Base-by-base conservation (phyloP, 2,329 filamentous ascomycete species). In the Coniochaeta ligniaria region DNA sequence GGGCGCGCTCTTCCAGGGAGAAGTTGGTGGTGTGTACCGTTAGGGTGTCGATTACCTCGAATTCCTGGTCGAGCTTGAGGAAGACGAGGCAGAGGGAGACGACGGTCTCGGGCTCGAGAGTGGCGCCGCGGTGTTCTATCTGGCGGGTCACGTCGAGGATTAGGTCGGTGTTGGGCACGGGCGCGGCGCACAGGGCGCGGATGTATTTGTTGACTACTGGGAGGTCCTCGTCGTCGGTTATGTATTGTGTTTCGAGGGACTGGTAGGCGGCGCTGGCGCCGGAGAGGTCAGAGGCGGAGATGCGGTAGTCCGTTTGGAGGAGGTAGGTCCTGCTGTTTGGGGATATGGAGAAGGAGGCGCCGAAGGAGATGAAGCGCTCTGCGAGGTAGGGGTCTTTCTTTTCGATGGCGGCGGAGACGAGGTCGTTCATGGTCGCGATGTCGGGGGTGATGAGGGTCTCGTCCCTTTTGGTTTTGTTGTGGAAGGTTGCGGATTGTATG, bases 31-130 rank as follows among this genome's bases (percentile, higher is more conserved):
- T 83, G 66, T 95, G 87, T 5, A 88, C 81, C 26, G 92, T 91
- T 17, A 98, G 82, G 0, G 96, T 82, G 69, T 96, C 91, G 63
- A 92, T 88, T 5, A 92, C 86, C 63, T 96, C 92, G 64, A 87
- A 85, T 50, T 87, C 81, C 70, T 96, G 90, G 67, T 91, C 89
- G 45, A 89, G 86, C 63, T 84, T 82, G 12, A 97, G 80, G 66
- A 96, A 89, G 47, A 89, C 78, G 52, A 87, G 78, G 62, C 87
- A 89, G n/a, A 97, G 78, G 0, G 84, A 82, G 7, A 87, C 85
- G 0, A 95, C 84, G 0, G 92, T 96, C 50, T 87, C 81, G 0
- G 92, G 85, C 38, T 90, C 88, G 16, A 97, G 80, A 1, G 81
- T 83, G 8, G 85, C 83, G 60, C 86, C 81, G 12, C 86, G 84